Base-by-base conservation (phyloP, 306 rosid genomes). In the Vigna unguiculata region DNA sequence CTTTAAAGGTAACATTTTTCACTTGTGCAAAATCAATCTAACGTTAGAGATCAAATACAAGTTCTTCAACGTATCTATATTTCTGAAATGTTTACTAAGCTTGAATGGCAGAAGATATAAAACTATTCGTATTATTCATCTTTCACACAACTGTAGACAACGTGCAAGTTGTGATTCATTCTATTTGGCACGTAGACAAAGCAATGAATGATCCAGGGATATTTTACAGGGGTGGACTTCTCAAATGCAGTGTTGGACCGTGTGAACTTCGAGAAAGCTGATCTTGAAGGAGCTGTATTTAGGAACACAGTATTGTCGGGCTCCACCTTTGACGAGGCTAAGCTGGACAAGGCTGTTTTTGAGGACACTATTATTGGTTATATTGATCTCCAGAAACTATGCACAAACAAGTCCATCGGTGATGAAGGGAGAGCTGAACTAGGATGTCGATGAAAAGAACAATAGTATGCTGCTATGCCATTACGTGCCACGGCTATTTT, bases 341-440 rank as follows among this genome's bases (percentile, higher is more conserved):
- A 88, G 57, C 88, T 95, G 62, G 87, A 90, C 40, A 86, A 83
- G 67, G 98, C 86, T 24, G 85, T 80, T 71, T 95, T 92, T 72
- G 97, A 95, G 86, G 98, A 95, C 80, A 92, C 98, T 52, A 95
- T 95, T 66, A 89, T 95, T 78, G 97, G 97, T 64, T 95, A 92
- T 82, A 84, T 92, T 77, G 97, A 95, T 83, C 96, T 95, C 30
- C 98, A 92, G 81, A 94, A 94, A 83, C 85, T 94, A 54, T 94
- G 98, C 78, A 85, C 65, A 77, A 94, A 94, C 79, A 83, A 83
- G 19, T 69, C 87, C 36, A 77, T 94, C 28, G n/a, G 71, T 60
- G 87, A 74, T 4, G 97, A 89, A 4, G 85, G 96, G 46, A 89
- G 97, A 83, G 90, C 83, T 48, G 90, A 78, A 16, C 78, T 92